A percentile compares a stretch with the other conserved stretches of the same genome.
phyloP scores from a whole-genome alignment of 805 yeast species.

The Yamadazyma takamatsuzukensis region DNA sequence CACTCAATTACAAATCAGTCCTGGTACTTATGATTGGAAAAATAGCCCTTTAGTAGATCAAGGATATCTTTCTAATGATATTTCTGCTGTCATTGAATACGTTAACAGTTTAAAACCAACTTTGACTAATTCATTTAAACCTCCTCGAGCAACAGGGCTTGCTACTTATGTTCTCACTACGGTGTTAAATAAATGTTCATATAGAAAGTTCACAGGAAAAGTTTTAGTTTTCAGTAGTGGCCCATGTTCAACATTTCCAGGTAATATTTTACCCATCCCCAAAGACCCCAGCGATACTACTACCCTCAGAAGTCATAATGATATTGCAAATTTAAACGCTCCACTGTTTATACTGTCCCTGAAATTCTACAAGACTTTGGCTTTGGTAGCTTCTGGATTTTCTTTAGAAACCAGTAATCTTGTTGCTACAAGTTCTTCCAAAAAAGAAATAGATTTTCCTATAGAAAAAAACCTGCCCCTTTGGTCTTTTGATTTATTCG shows the following conservation, averaged over 20 bases:
- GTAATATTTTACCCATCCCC: slow-evolving; percentile 22
- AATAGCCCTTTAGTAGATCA: slow-evolving; percentile 1
- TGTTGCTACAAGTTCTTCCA: slow-evolving; percentile 12
- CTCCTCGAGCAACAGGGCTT: slow-evolving; percentile 32
- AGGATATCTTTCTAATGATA: neutral
- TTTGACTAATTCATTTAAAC: slow-evolving; percentile 23
- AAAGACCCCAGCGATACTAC: slow-evolving; percentile 3
- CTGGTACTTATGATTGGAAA: neutral
- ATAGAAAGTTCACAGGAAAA: slow-evolving; percentile 22
- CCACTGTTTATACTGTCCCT: slow-evolving; percentile 21
- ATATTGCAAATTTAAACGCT: slow-evolving; percentile 27
- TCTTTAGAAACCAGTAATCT: slow-evolving; percentile 15
- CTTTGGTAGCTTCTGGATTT: slow-evolving; percentile 28
- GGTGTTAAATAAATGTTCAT: slow-evolving; percentile 17
- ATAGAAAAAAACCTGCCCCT: slow-evolving; percentile 15
- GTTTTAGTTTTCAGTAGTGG: slow-evolving; percentile 32
- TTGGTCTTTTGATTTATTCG: slow-evolving; percentile 30
- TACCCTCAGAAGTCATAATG: slow-evolving; percentile 32
- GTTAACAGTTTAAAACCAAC: slow-evolving; percentile 16
- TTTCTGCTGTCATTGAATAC: slow-evolving; percentile 3
- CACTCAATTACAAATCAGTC: slow-evolving; percentile 1
- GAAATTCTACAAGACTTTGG: slow-evolving; percentile 26
- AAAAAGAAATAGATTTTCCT: slow-evolving; percentile 22
- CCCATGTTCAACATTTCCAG: slow-evolving; percentile 37
- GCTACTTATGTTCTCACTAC: slow-evolving; percentile 25